Percentiles rank a stretch among this genome's conserved stretches.
Evolutionary conservation across 129 eudicot genomes (phyloP).

Genomic region (Smallanthus sonchifolius): DNA sequence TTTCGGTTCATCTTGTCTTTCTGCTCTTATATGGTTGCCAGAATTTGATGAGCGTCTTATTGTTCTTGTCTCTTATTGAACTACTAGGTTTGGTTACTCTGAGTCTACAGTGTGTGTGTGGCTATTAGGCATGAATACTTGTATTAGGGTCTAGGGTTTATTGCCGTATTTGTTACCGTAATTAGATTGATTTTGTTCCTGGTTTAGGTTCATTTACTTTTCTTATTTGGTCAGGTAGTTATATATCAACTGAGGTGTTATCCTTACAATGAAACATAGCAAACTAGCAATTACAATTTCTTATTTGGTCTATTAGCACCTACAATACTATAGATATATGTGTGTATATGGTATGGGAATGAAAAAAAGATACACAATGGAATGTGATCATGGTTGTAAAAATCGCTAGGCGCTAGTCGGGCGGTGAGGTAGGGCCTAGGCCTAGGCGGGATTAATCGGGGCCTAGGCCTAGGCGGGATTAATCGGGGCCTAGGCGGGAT

Average conservation of each 20-base stretch:
- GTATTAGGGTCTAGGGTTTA: background rate
- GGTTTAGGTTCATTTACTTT: background rate
- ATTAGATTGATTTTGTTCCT: background rate
- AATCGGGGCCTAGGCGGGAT: too few relatives aligned
- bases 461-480: too few relatives aligned
- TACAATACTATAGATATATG: background rate
- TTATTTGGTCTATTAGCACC: background rate
- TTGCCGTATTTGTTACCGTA: background rate
- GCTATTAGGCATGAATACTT: background rate
- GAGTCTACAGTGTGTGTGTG: background rate
- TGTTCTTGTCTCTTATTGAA: background rate
- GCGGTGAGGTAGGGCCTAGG: too few relatives aligned
- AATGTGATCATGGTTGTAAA: too few relatives aligned
- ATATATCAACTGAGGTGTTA: background rate
- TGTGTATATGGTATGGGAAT: background rate
- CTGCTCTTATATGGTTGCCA: background rate
- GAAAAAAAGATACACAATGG: background rate
- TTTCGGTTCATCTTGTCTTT: background rate
- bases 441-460: too few relatives aligned
- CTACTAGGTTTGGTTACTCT: background rate
- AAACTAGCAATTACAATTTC: background rate
- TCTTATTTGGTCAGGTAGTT: background rate
- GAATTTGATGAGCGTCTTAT: background rate
- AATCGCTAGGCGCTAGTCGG: too few relatives aligned
- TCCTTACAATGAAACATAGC: background rate